A percentile compares a stretch with the other conserved stretches of the same genome.
Evolutionary conservation across 768 basidiomycete species (phyloP).

Genomic region (Plicaturopsis crispa): DNA sequence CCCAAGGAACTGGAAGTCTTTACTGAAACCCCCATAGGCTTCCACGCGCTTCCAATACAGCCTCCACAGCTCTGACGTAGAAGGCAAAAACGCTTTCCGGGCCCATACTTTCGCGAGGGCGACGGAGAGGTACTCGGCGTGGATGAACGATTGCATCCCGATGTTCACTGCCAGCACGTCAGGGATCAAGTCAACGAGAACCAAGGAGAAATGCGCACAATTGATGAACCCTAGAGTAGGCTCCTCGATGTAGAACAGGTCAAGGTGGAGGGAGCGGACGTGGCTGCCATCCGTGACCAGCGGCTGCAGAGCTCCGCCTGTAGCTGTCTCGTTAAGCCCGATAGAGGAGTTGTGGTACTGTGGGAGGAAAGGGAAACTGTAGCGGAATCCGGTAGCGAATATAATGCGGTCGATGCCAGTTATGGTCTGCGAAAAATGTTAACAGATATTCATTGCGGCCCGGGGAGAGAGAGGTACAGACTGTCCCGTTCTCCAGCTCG

Average conservation of each 20-base stretch:
- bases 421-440: conserved; percentile 7
- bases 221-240: conserved; percentile 21
- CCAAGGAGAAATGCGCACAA: conserved; percentile 2
- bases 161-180: conserved; percentile 7
- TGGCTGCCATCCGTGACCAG: conserved; percentile 19
- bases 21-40: conserved; percentile 10
- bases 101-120: conserved; percentile 21
- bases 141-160: conserved; percentile 6
- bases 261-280: conserved; percentile 19
- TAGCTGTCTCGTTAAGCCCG: conserved; percentile 7
- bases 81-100: conserved; percentile 16
- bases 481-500: conserved; percentile 19
- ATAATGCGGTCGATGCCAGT: conserved; percentile 20
- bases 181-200: neutral
- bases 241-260: conserved; percentile 24
- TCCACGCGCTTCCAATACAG: conserved; percentile 8
- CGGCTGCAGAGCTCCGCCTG: conserved; percentile 6
- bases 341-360: conserved; percentile 19
- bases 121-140: conserved; percentile 14
- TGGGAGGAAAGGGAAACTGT: conserved; percentile 22
- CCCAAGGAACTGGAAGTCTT: conserved; percentile 5
- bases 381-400: conserved; percentile 22
- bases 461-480: neutral
- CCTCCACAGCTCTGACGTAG: conserved; percentile 10
- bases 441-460: neutral